Evolutionary conservation across 495 filamentous ascomycete species (phyloP).

Genomic region (Trichoderma reesei): DNA sequence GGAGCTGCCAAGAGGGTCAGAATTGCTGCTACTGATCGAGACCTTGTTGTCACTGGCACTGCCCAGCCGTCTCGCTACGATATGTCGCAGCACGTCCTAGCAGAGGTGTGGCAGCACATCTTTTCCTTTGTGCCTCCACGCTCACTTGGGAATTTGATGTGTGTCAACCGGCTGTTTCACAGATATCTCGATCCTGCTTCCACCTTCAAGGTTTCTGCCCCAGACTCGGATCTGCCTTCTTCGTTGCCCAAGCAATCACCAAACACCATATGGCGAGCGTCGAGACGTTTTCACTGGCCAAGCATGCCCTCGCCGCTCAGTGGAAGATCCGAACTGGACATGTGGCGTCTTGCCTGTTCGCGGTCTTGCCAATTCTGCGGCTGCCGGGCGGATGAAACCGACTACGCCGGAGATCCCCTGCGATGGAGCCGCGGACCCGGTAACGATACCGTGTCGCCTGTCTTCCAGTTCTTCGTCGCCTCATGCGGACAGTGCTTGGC

Average conservation of each 20-base stretch:
- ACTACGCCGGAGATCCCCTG: conserved; percentile 16
- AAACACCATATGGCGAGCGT: conserved; percentile 50
- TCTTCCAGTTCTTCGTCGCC: conserved; percentile 59
- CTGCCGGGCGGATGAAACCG: conserved; percentile 18
- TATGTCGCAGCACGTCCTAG: conserved; percentile 22
- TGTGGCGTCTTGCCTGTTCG: conserved; percentile 51
- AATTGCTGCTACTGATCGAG: not conserved
- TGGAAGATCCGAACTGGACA: conserved; percentile 46
- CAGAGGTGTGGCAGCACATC: conserved; percentile 46
- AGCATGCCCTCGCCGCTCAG: conserved; percentile 48
- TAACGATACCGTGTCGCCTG: conserved; percentile 35
- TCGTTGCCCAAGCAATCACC: conserved; percentile 27
- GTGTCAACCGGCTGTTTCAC: conserved; percentile 44
- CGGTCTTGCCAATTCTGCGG: conserved; percentile 47
- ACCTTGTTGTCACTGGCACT: not conserved
- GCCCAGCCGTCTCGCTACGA: not conserved
- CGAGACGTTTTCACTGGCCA: conserved; percentile 43
- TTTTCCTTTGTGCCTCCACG: conserved; percentile 45
- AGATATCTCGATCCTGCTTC: conserved; percentile 39
- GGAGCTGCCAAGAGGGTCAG: not conserved
- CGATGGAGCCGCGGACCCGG: conserved; percentile 45
- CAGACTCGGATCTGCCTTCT: conserved; percentile 9
- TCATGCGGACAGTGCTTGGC: conserved; percentile 54
- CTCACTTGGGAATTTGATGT: conserved; percentile 39
- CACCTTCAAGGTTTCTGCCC: conserved; percentile 17